A percentile compares a stretch with the other conserved stretches of the same genome.
Conservation (phyloP, 169 alveolate genomes). For the Perkinsus chesapeaki region DNA sequence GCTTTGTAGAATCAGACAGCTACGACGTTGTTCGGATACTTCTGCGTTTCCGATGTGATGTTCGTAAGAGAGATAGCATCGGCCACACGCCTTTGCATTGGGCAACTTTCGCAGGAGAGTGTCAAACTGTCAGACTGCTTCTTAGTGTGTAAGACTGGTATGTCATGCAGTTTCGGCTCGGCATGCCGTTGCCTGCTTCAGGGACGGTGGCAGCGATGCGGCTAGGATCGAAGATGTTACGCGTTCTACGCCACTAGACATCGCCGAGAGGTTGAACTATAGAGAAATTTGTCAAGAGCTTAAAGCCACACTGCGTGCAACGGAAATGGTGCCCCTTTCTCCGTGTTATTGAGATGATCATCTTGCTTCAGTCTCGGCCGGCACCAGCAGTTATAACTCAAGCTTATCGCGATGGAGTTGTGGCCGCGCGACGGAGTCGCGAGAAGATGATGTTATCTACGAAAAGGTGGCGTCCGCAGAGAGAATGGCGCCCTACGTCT, state of each 20-base stretch:
- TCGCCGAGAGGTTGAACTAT: neutral
- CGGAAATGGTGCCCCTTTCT: neutral
- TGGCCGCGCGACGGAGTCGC: neutral
- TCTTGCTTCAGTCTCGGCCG: neutral
- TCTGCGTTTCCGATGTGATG: neutral
- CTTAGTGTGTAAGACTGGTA: neutral
- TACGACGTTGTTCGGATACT: neutral
- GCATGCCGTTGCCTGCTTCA: too few species aligned
- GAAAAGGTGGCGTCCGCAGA: neutral
- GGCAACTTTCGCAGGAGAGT: neutral
- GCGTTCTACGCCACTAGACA: neutral
- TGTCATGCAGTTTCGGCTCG: too few species aligned
- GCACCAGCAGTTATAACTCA: neutral
- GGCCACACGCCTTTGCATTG: neutral
- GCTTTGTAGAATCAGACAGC: neutral
- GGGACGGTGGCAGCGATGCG: neutral
- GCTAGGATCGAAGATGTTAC: neutral
- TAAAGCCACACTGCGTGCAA: neutral
- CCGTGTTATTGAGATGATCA: neutral
- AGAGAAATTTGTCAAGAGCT: neutral
- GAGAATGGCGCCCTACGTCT: neutral
- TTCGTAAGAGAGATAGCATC: neutral
- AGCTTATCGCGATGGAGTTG: neutral
- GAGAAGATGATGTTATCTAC: neutral
- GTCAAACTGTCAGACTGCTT: neutral